phyloP scores from a whole-genome alignment of 495 filamentous ascomycete species.

The Tuber umbilicatum region DNA sequence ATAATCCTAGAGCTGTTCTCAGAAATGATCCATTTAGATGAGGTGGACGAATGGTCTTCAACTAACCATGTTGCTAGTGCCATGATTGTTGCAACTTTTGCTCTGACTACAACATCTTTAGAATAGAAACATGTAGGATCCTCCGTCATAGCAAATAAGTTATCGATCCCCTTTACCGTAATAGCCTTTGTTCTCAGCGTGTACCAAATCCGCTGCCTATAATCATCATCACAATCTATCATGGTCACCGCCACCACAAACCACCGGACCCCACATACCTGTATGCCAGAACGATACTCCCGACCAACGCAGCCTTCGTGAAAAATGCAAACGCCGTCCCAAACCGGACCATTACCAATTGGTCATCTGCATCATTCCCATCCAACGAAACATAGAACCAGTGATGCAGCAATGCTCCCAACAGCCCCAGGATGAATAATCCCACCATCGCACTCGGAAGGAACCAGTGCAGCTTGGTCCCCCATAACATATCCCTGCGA shows the following conservation, averaged over 20 bases:
- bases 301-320: conserved; percentile 45
- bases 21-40: background rate
- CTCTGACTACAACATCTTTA: conserved; percentile 29
- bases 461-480: conserved; percentile 43
- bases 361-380: conserved; percentile 40
- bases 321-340: conserved; percentile 46
- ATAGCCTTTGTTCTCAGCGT: conserved; percentile 40
- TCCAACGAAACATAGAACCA: conserved; percentile 43
- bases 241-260: background rate
- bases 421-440: conserved; percentile 42
- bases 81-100: conserved; percentile 41
- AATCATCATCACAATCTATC: conserved; percentile 10
- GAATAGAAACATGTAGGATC: conserved; percentile 33
- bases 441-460: conserved; percentile 42
- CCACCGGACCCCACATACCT: conserved; percentile 21
- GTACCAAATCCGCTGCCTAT: conserved; percentile 42
- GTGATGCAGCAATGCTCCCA: conserved; percentile 44
- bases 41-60: background rate
- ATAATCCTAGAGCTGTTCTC: background rate
- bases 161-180: conserved; percentile 41
- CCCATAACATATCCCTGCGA: conserved; percentile 35
- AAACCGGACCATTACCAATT: conserved; percentile 42
- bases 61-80: conserved; percentile 36
- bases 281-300: conserved; percentile 42
- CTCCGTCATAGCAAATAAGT: conserved; percentile 34